Percentiles rank a stretch among this genome's conserved stretches.
Evolutionary conservation across 164 flowering plant species (phyloP).

Genomic region (Stephania cephalantha): DNA sequence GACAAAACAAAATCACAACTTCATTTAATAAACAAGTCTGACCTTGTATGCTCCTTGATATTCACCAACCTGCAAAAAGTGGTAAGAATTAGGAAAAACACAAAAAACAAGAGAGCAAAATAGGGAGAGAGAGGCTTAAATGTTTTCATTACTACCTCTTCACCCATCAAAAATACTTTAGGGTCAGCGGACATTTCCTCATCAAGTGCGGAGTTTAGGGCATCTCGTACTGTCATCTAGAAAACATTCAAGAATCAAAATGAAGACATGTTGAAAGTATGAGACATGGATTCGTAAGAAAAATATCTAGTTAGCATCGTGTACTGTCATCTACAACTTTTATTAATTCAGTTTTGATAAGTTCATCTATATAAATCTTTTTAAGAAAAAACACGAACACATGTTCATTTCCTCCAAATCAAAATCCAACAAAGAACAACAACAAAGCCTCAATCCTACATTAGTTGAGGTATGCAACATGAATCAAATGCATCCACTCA

Average conservation of each 20-base stretch:
- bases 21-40: slow-evolving; percentile 18
- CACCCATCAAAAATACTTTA: slow-evolving; percentile 71
- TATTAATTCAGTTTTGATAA: background rate
- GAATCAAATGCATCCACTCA: too few species aligned
- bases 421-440: background rate
- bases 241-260: background rate
- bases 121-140: background rate
- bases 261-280: background rate
- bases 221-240: slow-evolving; percentile 55
- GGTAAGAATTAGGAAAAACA: background rate
- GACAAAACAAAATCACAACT: background rate
- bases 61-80: slow-evolving; percentile 74
- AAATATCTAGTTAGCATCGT: background rate
- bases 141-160: slow-evolving; percentile 22
- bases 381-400: background rate
- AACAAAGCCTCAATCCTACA: too few species aligned
- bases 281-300: background rate
- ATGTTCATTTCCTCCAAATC: background rate
- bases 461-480: too few species aligned
- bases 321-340: background rate
- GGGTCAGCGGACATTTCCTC: slow-evolving; percentile 74
- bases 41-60: slow-evolving; percentile 99
- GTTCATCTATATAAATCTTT: too few species aligned
- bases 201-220: slow-evolving; percentile 57
- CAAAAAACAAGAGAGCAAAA: background rate